Evolutionary conservation across 2,329 filamentous ascomycete genomes (phyloP), one percentile per base, ranked within the genome.

Genomic region (Scytalidium lignicola): DNA sequence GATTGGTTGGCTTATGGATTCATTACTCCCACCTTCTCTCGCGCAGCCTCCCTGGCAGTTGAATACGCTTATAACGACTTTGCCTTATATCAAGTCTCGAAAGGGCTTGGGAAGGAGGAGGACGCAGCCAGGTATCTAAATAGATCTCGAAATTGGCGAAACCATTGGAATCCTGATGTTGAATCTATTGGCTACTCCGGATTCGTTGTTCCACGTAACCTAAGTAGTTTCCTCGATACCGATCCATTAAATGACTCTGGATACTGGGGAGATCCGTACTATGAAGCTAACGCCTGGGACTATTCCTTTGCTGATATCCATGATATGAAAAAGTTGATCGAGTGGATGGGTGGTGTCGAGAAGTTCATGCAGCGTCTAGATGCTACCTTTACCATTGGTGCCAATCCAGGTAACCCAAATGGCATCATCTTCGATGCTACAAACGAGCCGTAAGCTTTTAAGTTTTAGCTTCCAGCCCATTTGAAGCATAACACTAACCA

Each of bases 61-160:
- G 84, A 88, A 60, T 88, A 88, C 59, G 73, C 82, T 0, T 74
- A 74, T 46, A 87, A 88, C 58, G 85, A 89, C 62, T 88, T 87
- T 56, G 74, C 71, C 0, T 67, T 88, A 2, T 78, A 80, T 51
- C 79, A 84, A 59, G 79, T 88, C 15, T 51, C 55, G 3, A 63
- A 58, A 1, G 82, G 83, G 0, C 65, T 86, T 2, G 73, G 71
- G 1, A 74, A 76, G 43, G 49, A 58, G 0, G 65, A 67, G 1
- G 79, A 83, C 40, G 76, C 78, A 3, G 53, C 66, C 2, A 82
- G 73, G 47, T 88, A 88, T 55, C 70, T 86, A 21, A 68, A 75
- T 42, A 76, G 84, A 8, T 85, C 82, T 1, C 72, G 75, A 9
- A 83, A 86, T 58, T 89, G 85, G 85, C 74, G 80, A 15, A 87